A percentile compares a stretch with the other conserved stretches of the same genome.
phyloP scores from a whole-genome alignment of 2,329 filamentous ascomycete species.

The Apiospora hydei region DNA sequence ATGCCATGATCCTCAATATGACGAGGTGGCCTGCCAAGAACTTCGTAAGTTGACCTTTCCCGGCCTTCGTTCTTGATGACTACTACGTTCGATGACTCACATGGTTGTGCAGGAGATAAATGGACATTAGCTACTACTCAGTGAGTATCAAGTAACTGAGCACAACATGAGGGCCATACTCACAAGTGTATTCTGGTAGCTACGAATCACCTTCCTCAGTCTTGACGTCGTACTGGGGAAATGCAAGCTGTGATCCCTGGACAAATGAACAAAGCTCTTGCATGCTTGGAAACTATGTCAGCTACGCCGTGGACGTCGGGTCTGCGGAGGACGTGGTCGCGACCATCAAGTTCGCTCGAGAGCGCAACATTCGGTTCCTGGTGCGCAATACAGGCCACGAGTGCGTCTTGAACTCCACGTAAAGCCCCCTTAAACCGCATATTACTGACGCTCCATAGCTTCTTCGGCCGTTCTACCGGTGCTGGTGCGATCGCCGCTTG shows the following conservation, averaged over 20 bases:
- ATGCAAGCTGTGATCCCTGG: constrained; percentile 23
- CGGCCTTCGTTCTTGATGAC: background rate
- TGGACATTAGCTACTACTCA: background rate
- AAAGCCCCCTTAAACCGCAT: constrained; percentile 40
- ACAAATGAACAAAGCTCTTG: background rate
- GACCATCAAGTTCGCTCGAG: background rate
- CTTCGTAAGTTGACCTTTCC: background rate
- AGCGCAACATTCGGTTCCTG: constrained; percentile 12
- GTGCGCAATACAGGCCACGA: constrained; percentile 22
- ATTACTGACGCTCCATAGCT: constrained; percentile 57
- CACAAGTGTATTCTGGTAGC: background rate
- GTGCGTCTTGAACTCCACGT: constrained; percentile 5
- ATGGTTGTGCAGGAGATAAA: background rate
- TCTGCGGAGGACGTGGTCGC: constrained; percentile 30
- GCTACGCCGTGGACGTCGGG: constrained; percentile 38
- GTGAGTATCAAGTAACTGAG: background rate
- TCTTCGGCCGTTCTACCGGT: constrained; percentile 52
- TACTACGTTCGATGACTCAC: background rate
- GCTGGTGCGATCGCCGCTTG: constrained; percentile 55
- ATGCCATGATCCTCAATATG: constrained; percentile 51
- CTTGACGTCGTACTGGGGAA: constrained; percentile 33
- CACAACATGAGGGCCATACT: background rate
- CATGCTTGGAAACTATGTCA: constrained; percentile 23
- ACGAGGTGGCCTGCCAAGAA: constrained; percentile 38
- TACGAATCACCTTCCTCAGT: background rate